These are phyloP conservation scores for Yamadazyma scolyti DNA, from an alignment of 805 yeast species.

Conservation along the genomic window DNA sequence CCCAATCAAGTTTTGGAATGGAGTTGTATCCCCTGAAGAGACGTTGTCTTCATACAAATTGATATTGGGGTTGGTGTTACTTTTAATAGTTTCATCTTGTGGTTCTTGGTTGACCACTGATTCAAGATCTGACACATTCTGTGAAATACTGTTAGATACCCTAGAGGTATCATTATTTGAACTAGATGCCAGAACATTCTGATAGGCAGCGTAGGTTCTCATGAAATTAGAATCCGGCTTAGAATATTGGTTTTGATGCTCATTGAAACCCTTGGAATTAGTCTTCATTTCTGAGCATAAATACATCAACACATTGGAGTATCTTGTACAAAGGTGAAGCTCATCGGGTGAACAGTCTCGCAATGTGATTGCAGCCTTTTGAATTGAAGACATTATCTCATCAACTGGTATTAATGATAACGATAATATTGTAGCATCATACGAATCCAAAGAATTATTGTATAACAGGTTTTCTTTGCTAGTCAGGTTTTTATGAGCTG, in stretches of 20 bases:
- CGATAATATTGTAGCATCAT: conserved; percentile 50
- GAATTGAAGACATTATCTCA: conserved; percentile 65
- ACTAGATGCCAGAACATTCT: too few relatives aligned
- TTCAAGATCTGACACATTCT: too few relatives aligned
- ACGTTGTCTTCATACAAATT: too few relatives aligned
- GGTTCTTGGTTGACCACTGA: too few relatives aligned
- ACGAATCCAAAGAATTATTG: conserved; percentile 21
- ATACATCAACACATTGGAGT: conserved; percentile 72
- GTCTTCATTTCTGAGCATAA: conserved; percentile 71
- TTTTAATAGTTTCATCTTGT: too few relatives aligned
- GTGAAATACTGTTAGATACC: too few relatives aligned
- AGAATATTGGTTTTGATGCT: too few relatives aligned
- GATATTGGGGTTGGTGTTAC: too few relatives aligned
- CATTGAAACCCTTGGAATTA: conserved; percentile 25
- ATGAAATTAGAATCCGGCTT: neutral
- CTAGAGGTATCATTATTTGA: too few relatives aligned
- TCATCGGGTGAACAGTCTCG: conserved; percentile 89
- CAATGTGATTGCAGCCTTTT: conserved; percentile 66
- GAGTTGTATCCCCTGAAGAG: conserved; percentile 13
- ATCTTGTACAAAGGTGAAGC: conserved; percentile 75
- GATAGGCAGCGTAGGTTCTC: neutral
- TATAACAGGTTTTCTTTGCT: conserved; percentile 7
- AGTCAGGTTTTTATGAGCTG: conserved; percentile 36
- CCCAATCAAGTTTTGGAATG: conserved; percentile 22
- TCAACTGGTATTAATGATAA: conserved; percentile 66